Evolutionary conservation across 2,329 filamentous ascomycete species (phyloP).

Genomic region (Microsporum ferrugineum): DNA sequence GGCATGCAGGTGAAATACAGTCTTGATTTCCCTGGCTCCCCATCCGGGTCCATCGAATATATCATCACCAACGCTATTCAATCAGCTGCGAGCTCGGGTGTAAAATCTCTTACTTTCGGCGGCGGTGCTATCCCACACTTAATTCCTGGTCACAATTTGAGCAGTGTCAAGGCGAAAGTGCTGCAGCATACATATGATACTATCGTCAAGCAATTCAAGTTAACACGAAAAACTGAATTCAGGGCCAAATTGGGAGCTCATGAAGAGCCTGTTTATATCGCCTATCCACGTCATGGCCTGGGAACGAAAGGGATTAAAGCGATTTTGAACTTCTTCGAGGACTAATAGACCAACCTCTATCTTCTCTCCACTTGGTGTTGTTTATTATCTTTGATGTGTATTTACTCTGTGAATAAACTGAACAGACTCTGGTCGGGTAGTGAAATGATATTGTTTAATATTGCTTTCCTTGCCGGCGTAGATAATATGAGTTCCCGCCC

Average conservation of each 20-base stretch:
- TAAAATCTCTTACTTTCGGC: slow-evolving; percentile 69
- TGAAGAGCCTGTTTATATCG: slow-evolving; percentile 78
- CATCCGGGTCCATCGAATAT: slow-evolving; percentile 78
- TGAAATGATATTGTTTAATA: neutral
- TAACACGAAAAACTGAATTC: slow-evolving; percentile 79
- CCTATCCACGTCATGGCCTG: slow-evolving; percentile 76
- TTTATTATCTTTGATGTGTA: neutral
- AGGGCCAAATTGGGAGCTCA: slow-evolving; percentile 77
- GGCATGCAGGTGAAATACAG: slow-evolving; percentile 95
- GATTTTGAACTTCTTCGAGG: slow-evolving; percentile 84
- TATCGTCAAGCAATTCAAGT: slow-evolving; percentile 66
- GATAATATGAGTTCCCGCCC: no score
- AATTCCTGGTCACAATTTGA: slow-evolving; percentile 67
- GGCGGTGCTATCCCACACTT: slow-evolving; percentile 66
- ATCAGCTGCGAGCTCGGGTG: slow-evolving; percentile 46
- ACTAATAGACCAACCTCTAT: slow-evolving; percentile 19
- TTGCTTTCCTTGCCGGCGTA: no score
- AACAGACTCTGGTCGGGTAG: neutral
- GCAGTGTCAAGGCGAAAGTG: slow-evolving; percentile 68
- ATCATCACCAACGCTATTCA: slow-evolving; percentile 64
- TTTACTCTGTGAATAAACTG: neutral
- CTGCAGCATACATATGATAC: slow-evolving; percentile 72
- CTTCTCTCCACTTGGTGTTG: neutral
- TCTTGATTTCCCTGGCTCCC: slow-evolving; percentile 79
- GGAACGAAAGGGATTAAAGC: slow-evolving; percentile 71